These are phyloP conservation scores for Fusarium mundagurra DNA, from an alignment of 2,329 filamentous ascomycete species.

Conservation along the genomic window DNA sequence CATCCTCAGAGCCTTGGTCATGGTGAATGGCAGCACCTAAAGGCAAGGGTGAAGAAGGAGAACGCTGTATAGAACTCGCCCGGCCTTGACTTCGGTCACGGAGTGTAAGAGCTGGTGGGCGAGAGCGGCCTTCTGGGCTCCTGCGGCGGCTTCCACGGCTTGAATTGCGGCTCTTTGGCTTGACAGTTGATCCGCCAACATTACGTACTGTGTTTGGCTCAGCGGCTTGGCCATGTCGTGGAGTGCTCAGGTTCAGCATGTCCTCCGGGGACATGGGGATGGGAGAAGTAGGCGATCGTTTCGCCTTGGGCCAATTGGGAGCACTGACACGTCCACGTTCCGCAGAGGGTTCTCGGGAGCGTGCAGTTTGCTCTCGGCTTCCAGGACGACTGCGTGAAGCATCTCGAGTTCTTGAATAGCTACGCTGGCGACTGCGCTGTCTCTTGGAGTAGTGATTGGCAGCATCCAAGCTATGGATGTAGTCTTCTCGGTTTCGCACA, in stretches of 20 bases:
- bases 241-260: slow-evolving; percentile 69
- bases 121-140: slow-evolving; percentile 58
- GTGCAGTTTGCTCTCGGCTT: slow-evolving; percentile 61
- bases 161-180: slow-evolving; percentile 57
- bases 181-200: slow-evolving; percentile 46
- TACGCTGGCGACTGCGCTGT: slow-evolving; percentile 65
- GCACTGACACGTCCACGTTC: slow-evolving; percentile 74
- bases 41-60: slow-evolving; percentile 83
- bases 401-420: slow-evolving; percentile 57
- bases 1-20: slow-evolving; percentile 67
- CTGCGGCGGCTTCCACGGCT: slow-evolving; percentile 59
- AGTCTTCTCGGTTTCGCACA: slow-evolving; percentile 77
- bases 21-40: slow-evolving; percentile 65
- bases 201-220: slow-evolving; percentile 60
- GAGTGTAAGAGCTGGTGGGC: slow-evolving; percentile 56
- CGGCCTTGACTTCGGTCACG: slow-evolving; percentile 73
- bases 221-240: slow-evolving; percentile 46
- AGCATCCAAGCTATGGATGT: slow-evolving; percentile 86
- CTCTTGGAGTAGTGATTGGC: slow-evolving; percentile 71
- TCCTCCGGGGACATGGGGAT: slow-evolving; percentile 96
- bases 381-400: slow-evolving; percentile 57
- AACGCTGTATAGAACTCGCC: slow-evolving; percentile 68
- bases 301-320: slow-evolving; percentile 76
- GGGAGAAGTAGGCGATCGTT: slow-evolving; percentile 90
- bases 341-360: slow-evolving; percentile 71